Evolutionary conservation across 1,284 basidiomycete genomes (phyloP), one percentile per base, ranked within the genome.

Genomic region (Cryptococcus sp.): DNA sequence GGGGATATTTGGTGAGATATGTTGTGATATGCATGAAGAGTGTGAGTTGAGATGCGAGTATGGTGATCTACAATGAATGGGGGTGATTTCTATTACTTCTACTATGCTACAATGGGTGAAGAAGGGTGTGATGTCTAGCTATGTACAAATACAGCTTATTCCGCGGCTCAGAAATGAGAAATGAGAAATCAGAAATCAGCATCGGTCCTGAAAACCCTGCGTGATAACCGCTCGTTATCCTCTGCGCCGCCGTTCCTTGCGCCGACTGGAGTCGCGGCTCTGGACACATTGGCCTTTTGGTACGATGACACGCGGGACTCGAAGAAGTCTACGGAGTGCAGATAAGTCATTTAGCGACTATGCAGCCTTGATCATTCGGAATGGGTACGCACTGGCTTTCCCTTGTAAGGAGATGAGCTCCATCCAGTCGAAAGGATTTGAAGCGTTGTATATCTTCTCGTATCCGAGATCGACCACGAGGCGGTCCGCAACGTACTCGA

Each of bases 401-500:
- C 80, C 80, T 66, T 93, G 88, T 1, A 94, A 79, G 3, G 89
- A 92, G 50, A 94, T 95, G 84, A 92, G 87, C 65, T 93, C 91
- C 92, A 94, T 94, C 75, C 91, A 91, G 73, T 84, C 78, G 68
- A 84, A 84, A 8, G 90, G 90, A 67, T 93, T 93, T 5, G 82
- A 81, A 1, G 82, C 80, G 62, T 86, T 80, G 79, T 91, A 96
- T 56, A 86, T 75, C 77, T 91, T 93, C 19, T 85, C 81, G 64
- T 88, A 90, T 25, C 91, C 71, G n/a, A 95, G 81, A 1, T 89
- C 84, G 3, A 89, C 85, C 25, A 94, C 84, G 1, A 97, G 83
- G 50, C 93, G 65, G 73, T 97, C 94, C 17, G 94, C 93, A 38
- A 96, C 92, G 67, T 94, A 97, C 76, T 95, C 90, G 66, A 97